Base-by-base conservation (phyloP, 768 basidiomycete species). In the Zangia roseola region DNA sequence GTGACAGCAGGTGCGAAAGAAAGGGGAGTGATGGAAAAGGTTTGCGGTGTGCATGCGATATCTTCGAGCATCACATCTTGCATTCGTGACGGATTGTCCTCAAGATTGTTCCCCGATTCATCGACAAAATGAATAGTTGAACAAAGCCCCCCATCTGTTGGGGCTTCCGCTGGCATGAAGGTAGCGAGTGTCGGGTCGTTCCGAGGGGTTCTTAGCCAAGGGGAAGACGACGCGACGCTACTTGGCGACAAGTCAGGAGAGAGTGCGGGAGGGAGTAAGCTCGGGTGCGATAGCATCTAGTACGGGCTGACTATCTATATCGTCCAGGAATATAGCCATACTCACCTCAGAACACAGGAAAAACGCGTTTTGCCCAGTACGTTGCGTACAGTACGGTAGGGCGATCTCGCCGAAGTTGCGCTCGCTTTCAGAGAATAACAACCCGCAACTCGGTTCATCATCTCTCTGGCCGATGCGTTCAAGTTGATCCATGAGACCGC, bases 201-300 rank as follows among this genome's bases (percentile, higher is more conserved):
- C 10, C 40, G 39, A 0, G 65, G 65, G 0, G 65, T 66, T 25
- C 45, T 49, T 7, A 56, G 39, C 42, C 55, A 62, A 0, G 60
- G 51, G 5, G 50, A 49, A 10, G 64, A 67, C 13, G 62, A 65
- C n/a, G 50, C 51, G 26, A 49, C 34, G 14, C 62, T 62, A 3
- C 33, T 42, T 0, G 65, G 65, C 1, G 65, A 66, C 2, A 42
- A 40, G 19, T 69, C 65, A 0, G 62, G 66, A 6, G 66, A 68
- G 10, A 65, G 51, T 0, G 40, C 49, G 0, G 64, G 57, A 17
- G 52, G 62, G 13, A 40, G 34, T 6, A 51, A 10, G 13, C 10
- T 28, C 6, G 49, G 10, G 9, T 43, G 44, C 3, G 46, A 30
- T 13, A 33, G 25, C 4, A 16, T 14, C 60, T 61, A 34, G 38